Percentiles rank a stretch among this genome's conserved stretches.
Evolutionary conservation across 345 rosid genomes (phyloP).

Genomic region (Lagerstroemia speciosa): DNA sequence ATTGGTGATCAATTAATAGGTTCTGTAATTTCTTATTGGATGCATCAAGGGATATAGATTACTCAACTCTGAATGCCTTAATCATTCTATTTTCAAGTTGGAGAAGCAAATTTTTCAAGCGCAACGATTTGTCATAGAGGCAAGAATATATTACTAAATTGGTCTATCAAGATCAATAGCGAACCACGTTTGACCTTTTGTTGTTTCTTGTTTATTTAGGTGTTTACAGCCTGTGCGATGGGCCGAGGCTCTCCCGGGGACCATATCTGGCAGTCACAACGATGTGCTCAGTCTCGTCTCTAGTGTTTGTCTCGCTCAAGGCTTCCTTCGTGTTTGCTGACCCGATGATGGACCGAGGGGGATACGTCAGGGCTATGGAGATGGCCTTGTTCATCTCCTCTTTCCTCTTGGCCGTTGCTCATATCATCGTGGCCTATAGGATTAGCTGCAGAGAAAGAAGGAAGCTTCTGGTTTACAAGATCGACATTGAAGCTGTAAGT

Average conservation of each 20-base stretch:
- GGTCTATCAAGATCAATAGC: neutral
- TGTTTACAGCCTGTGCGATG: slow-evolving; percentile 78
- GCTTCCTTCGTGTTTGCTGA: slow-evolving; percentile 61
- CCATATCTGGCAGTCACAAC: slow-evolving; percentile 72
- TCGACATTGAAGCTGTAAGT: slow-evolving; percentile 97
- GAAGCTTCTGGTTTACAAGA: slow-evolving; percentile 85
- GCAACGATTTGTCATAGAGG: neutral
- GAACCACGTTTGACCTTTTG: neutral
- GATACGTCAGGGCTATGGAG: slow-evolving; percentile 42
- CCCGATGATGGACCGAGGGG: slow-evolving; percentile 30
- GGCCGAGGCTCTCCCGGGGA: slow-evolving; percentile 68
- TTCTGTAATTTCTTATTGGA: neutral
- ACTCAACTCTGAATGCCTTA: neutral
- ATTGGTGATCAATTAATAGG: no score
- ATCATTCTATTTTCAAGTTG: neutral
- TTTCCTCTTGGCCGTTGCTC: slow-evolving; percentile 55
- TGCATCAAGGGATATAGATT: neutral
- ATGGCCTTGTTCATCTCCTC: slow-evolving; percentile 66
- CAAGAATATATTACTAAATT: neutral
- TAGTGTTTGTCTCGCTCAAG: slow-evolving; percentile 71
- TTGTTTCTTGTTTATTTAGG: slow-evolving; percentile 25
- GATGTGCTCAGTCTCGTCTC: slow-evolving; percentile 55
- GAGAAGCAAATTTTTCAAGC: neutral
- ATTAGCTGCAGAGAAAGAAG: slow-evolving; percentile 86
- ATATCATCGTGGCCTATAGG: slow-evolving; percentile 62